phyloP scores from a whole-genome alignment of 2,329 filamentous ascomycete species.

The Endoconidiophora laricicola region DNA sequence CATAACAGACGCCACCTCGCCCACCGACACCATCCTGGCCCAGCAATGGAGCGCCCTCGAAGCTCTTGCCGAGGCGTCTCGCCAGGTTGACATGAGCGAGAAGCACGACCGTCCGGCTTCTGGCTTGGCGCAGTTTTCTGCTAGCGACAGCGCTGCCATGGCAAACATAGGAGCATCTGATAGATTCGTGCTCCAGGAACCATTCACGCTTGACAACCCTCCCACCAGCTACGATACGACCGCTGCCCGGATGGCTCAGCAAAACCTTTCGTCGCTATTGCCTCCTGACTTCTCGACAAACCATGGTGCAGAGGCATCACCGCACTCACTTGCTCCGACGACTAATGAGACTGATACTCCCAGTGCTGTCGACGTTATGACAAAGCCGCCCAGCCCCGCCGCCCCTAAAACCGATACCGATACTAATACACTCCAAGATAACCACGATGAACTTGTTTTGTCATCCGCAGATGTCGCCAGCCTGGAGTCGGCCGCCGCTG shows the following conservation, averaged over 20 bases:
- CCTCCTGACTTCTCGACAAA: constrained; percentile 4
- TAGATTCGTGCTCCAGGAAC: constrained; percentile 39
- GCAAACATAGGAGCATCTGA: constrained; percentile 15
- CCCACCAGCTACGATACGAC: constrained; percentile 31
- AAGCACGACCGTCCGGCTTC: constrained; percentile 29
- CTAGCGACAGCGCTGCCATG: constrained; percentile 5
- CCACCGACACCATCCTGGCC: constrained; percentile 21
- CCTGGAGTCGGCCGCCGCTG: constrained; percentile 1
- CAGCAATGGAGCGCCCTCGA: constrained; percentile 67
- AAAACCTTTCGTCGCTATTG: constrained; percentile 8
- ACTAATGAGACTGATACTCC: not conserved
- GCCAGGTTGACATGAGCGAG: constrained; percentile 54
- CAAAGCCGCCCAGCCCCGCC: not conserved
- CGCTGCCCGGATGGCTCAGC: constrained; percentile 10
- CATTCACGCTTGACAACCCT: constrained; percentile 41
- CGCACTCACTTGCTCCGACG: not conserved
- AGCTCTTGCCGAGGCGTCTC: constrained; percentile 74
- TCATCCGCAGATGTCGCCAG: constrained; percentile 1
- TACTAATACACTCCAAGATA: not conserved
- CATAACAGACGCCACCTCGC: constrained; percentile 11
- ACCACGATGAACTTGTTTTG: constrained; percentile 3
- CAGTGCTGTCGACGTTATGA: not conserved
- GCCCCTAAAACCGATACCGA: not conserved
- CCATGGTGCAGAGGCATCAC: not conserved
- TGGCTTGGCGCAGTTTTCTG: constrained; percentile 21